A percentile compares a stretch with the other conserved stretches of the same genome.
These are phyloP conservation scores for Ichthyophthirius multifiliis DNA, from an alignment of 169 alveolate species.

Conservation along the genomic window DNA sequence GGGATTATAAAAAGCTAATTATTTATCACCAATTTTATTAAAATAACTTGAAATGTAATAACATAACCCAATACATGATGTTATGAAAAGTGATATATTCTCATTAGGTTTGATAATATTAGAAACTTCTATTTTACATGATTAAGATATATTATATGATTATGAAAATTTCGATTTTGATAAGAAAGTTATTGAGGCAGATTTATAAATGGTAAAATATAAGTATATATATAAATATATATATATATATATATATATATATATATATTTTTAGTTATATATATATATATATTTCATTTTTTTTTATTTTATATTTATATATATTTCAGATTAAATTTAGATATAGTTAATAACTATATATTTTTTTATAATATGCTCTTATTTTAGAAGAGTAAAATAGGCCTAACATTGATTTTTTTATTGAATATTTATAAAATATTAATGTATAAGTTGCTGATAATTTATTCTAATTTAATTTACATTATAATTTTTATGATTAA, in stretches of 20 bases:
- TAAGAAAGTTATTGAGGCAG: not conserved
- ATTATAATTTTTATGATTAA: no score
- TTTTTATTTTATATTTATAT: no score
- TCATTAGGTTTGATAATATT: not conserved
- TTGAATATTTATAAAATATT: no score
- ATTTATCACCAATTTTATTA: not conserved
- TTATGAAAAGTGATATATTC: not conserved
- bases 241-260: no score
- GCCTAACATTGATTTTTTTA: constrained; percentile 6
- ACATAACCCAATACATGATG: not conserved
- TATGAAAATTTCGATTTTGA: not conserved
- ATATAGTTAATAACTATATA: not conserved
- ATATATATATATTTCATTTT: no score
- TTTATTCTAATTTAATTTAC: no score
- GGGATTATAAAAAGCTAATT: not conserved
- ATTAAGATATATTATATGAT: not conserved
- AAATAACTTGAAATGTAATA: not conserved
- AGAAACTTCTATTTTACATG: not conserved
- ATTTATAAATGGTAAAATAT: not conserved
- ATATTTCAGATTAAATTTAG: no score
- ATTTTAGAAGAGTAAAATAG: not conserved
- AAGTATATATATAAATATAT: no score
- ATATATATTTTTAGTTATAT: no score
- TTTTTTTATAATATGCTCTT: not conserved
- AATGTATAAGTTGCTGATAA: no score